These are phyloP conservation scores for Lactifluus piperatus DNA, from an alignment of 768 basidiomycete species.

Conservation along the genomic window DNA sequence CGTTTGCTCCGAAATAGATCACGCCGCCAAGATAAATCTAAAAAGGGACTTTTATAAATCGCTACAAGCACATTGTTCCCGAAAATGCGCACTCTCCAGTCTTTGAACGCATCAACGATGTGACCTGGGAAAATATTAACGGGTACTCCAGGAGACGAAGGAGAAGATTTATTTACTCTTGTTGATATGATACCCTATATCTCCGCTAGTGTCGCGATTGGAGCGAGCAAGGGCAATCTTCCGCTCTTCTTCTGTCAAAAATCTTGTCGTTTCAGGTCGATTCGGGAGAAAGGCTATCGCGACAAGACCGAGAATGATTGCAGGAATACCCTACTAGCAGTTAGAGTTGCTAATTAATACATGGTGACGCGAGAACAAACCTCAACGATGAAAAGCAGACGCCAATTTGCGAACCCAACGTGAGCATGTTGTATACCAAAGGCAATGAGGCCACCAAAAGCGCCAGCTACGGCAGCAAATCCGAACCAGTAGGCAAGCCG, in stretches of 20 bases:
- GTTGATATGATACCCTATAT: slow-evolving; percentile 55
- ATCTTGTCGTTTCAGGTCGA: slow-evolving; percentile 59
- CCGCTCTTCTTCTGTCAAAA: slow-evolving; percentile 43
- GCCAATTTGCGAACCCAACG: slow-evolving; percentile 43
- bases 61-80: background rate
- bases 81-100: slow-evolving; percentile 51
- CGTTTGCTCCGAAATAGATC: slow-evolving; percentile 73
- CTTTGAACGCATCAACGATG: slow-evolving; percentile 50
- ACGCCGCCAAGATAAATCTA: slow-evolving; percentile 59
- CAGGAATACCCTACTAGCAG: slow-evolving; percentile 48
- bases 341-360: background rate
- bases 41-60: background rate
- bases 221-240: slow-evolving; percentile 58
- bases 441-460: slow-evolving; percentile 78
- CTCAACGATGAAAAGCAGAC: slow-evolving; percentile 67
- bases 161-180: slow-evolving; percentile 36
- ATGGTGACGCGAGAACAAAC: slow-evolving; percentile 27
- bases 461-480: slow-evolving; percentile 77
- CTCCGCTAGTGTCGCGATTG: slow-evolving; percentile 57
- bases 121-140: slow-evolving; percentile 38
- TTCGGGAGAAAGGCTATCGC: slow-evolving; percentile 53
- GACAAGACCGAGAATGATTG: slow-evolving; percentile 52
- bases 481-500: slow-evolving; percentile 79
- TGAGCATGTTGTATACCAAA: slow-evolving; percentile 65
- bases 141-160: background rate